Evolutionary conservation across 257 asterid species (phyloP).

Genomic region (Solanum appendiculatum): DNA sequence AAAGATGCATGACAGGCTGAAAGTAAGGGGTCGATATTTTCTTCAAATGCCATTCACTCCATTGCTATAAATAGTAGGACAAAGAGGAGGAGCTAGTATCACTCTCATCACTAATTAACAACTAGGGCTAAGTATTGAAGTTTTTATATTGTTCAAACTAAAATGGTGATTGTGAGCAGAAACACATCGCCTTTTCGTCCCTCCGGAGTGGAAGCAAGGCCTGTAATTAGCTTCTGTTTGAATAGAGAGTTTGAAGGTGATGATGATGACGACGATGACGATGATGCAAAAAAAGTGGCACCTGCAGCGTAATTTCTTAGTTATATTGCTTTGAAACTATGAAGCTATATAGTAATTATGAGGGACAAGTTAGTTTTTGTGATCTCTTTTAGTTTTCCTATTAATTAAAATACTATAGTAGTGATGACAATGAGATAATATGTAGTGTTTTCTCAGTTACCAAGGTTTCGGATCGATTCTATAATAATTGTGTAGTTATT

Average conservation of each 20-base stretch:
- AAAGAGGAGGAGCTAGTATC: background rate
- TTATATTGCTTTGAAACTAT: background rate
- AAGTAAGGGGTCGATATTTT: background rate
- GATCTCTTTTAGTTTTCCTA: background rate
- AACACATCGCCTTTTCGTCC: background rate
- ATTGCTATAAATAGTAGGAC: background rate
- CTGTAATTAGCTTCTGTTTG: background rate
- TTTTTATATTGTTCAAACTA: background rate
- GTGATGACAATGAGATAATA: background rate
- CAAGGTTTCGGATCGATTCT: background rate
- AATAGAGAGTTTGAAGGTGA: background rate
- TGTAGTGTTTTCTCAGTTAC: background rate
- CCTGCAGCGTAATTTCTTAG: slow-evolving; percentile 13
- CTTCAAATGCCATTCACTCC: background rate
- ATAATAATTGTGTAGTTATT: background rate
- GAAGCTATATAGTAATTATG: background rate
- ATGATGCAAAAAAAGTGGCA: slow-evolving; percentile 11
- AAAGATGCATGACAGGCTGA: background rate
- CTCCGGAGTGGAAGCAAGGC: background rate
- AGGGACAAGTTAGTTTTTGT: background rate
- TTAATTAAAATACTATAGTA: background rate
- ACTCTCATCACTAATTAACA: background rate
- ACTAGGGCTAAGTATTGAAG: too few species aligned
- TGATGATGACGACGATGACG: slow-evolving; percentile 13
- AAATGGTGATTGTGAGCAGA: background rate